A percentile compares a stretch with the other conserved stretches of the same genome.
phyloP scores from a whole-genome alignment of 768 basidiomycete genomes.

The Suillus weaverae region DNA sequence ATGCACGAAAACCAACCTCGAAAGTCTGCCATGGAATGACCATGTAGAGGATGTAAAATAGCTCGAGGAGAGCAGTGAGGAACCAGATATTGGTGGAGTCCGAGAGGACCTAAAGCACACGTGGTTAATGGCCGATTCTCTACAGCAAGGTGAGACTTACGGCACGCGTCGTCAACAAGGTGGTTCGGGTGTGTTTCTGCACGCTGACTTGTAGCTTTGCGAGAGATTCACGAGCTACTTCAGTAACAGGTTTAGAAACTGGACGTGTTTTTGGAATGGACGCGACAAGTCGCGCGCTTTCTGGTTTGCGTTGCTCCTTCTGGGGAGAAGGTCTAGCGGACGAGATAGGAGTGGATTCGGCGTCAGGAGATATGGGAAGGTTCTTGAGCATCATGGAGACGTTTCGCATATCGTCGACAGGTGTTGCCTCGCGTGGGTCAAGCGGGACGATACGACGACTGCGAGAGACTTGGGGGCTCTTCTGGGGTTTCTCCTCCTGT shows the following conservation, averaged over 20 bases:
- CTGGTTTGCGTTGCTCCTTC: constrained; percentile 14
- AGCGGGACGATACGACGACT: constrained; percentile 20
- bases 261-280: constrained; percentile 30
- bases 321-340: constrained; percentile 15
- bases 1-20: constrained; percentile 35
- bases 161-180: constrained; percentile 27
- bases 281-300: constrained; percentile 10
- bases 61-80: constrained; percentile 52
- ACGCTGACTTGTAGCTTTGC: constrained; percentile 21
- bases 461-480: constrained; percentile 22
- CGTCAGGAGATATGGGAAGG: constrained; percentile 40
- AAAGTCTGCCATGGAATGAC: constrained; percentile 54
- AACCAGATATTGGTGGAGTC: constrained; percentile 63
- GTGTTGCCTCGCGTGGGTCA: constrained; percentile 42
- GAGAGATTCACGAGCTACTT: constrained; percentile 23
- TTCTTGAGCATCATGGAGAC: constrained; percentile 55
- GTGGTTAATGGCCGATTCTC: neutral
- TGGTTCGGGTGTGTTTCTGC: constrained; percentile 18
- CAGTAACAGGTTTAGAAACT: constrained; percentile 21
- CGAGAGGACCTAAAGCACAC: constrained; percentile 53
- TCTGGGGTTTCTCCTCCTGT: constrained; percentile 8
- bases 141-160: constrained; percentile 17
- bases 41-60: constrained; percentile 50
- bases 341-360: constrained; percentile 12
- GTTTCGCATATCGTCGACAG: constrained; percentile 48